These are phyloP conservation scores for Cocos nucifera DNA, from an alignment of 176 grass and related monocot genomes.

Conservation along the genomic window DNA sequence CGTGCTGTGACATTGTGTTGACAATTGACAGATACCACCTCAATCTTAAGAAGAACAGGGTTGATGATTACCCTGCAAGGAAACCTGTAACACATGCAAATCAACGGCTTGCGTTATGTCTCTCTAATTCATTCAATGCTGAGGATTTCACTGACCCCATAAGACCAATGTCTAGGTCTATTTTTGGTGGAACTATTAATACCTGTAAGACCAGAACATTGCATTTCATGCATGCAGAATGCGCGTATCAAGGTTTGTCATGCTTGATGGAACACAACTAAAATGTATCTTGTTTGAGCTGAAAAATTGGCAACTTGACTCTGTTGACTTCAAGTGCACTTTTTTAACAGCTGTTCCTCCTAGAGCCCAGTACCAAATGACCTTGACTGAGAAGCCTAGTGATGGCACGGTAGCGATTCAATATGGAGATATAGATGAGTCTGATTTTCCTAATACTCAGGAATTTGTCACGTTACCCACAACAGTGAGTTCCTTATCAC, in stretches of 20 bases:
- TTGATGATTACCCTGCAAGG: conserved; percentile 47
- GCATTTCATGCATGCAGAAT: conserved; percentile 36
- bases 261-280: not conserved
- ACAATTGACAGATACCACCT: conserved; percentile 38
- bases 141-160: conserved; percentile 68
- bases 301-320: too few relatives aligned
- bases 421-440: conserved; percentile 71
- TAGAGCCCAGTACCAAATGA: conserved; percentile 35
- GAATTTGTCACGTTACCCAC: conserved; percentile 69
- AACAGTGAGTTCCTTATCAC: conserved; percentile 31
- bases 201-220: conserved; percentile 60
- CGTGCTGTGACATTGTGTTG: conserved; percentile 5
- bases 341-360: conserved; percentile 28
- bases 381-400: conserved; percentile 52
- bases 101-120: conserved; percentile 26
- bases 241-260: conserved; percentile 57
- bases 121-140: conserved; percentile 38
- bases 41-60: conserved; percentile 64
- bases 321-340: conserved; percentile 6
- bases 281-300: too few relatives aligned
- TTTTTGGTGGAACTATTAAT: conserved; percentile 70
- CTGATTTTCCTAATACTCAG: conserved; percentile 41
- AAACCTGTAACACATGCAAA: conserved; percentile 38
- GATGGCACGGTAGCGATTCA: conserved; percentile 88
- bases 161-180: conserved; percentile 61